phyloP scores from a whole-genome alignment of 345 rosid species.

The Garcia nutans region DNA sequence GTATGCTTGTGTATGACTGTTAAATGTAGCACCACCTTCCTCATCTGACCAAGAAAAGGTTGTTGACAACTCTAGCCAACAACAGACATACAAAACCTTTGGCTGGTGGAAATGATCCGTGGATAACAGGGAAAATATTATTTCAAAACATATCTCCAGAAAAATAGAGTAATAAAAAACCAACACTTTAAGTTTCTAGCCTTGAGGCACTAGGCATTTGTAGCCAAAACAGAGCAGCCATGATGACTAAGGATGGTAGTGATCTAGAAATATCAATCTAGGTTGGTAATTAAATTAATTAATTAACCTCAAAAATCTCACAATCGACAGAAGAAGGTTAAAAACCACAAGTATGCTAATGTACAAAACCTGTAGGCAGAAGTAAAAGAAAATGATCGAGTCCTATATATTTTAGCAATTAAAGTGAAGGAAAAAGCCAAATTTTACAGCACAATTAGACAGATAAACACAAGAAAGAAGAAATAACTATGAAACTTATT shows the following conservation, averaged over 20 bases:
- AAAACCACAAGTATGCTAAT: background rate
- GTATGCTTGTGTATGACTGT: too few species aligned
- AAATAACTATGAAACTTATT: background rate
- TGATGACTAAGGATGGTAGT: background rate
- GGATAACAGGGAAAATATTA: too few species aligned
- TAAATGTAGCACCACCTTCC: too few species aligned
- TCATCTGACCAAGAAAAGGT: too few species aligned
- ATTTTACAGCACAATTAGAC: background rate
- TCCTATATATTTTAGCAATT: background rate
- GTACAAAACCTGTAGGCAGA: background rate
- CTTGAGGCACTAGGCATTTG: background rate
- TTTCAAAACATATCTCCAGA: too few species aligned
- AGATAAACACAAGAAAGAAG: background rate
- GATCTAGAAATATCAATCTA: background rate
- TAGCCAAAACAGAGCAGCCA: background rate
- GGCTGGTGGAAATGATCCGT: too few species aligned
- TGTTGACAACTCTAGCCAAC: too few species aligned
- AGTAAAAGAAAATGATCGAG: background rate
- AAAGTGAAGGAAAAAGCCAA: background rate
- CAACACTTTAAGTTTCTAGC: too few species aligned
- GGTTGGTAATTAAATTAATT: background rate
- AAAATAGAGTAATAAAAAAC: too few species aligned
- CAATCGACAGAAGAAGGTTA: too few species aligned
- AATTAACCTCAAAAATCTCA: too few species aligned
- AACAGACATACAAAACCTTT: too few species aligned